These are phyloP conservation scores for Stentor roeselii DNA, from an alignment of 73 alveolate genomes.

Conservation along the genomic window DNA sequence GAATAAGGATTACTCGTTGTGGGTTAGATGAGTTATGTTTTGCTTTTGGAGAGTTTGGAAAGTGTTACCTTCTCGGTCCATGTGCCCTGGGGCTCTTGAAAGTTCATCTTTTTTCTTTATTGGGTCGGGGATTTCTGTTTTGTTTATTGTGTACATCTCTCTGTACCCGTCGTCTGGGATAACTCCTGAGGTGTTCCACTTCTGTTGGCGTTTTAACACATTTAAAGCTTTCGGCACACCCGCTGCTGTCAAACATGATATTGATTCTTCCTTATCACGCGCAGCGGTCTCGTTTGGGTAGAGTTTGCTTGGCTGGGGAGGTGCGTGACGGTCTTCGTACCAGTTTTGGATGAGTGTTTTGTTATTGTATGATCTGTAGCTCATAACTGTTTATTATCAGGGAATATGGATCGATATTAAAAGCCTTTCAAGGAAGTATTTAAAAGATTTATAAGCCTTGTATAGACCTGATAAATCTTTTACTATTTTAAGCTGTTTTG, in stretches of 20 bases:
- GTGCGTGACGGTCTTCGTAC: constrained; percentile 20
- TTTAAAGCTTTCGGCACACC: constrained; percentile 57
- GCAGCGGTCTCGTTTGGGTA: not conserved
- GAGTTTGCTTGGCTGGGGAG: not conserved
- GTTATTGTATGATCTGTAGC: not conserved
- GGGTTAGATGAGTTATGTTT: constrained; percentile 52
- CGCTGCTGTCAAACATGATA: constrained; percentile 47
- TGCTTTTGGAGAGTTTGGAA: constrained; percentile 33
- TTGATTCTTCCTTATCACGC: constrained; percentile 47
- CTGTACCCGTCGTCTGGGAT: constrained; percentile 66
- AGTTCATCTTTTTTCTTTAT: constrained; percentile 35
- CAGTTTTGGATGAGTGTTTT: constrained; percentile 21
- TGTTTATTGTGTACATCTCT: constrained; percentile 39
- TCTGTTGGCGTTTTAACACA: constrained; percentile 39
- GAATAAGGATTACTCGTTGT: constrained; percentile 38
- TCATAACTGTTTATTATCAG: not conserved
- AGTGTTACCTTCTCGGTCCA: not conserved
- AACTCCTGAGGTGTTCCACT: constrained; percentile 53
- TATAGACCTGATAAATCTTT: too few relatives aligned
- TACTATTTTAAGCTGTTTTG: too few relatives aligned
- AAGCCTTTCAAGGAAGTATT: too few relatives aligned
- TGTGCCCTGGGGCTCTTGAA: not conserved
- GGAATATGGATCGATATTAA: too few relatives aligned
- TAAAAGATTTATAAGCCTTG: too few relatives aligned
- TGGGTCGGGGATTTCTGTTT: constrained; percentile 50